Evolutionary conservation across 2,329 filamentous ascomycete species (phyloP), one percentile per base, ranked within the genome.

Genomic region (Zarea fungicola): DNA sequence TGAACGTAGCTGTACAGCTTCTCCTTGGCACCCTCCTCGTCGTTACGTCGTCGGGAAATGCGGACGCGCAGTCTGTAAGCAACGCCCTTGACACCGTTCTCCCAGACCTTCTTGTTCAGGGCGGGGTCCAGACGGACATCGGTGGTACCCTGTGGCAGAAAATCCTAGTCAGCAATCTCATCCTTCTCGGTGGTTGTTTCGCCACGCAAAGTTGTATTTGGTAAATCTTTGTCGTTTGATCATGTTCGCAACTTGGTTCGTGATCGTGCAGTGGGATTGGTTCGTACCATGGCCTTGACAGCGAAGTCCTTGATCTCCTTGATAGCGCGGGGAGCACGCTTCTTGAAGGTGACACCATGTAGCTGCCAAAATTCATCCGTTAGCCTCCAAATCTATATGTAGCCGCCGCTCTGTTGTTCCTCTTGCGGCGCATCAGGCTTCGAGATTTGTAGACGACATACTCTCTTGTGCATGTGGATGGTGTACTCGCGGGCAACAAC

Each of bases 31-130:
- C 89, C 89, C 80, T 99, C 93, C 83, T 97, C 93, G 75, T 99
- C 93, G 80, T 99, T 99, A 84, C 93, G 89, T 85, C 95, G 95
- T 77, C 93, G 89, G 71, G 90, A 96, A 78, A 99, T 96, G 78
- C 95, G 90, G 70, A 99, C 85, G 68, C 93, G 92, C 65, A 99
- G 82, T 76, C 95, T 87, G 87, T 86, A 97, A 63, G 92, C 89
- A 62, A 96, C 91, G 69, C 93, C 95, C 88, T 97, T 99, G 81
- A 99, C 85, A 75, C 93, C 93, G 70, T 86, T 81, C 79, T 99
- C 93, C 93, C 93, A 99, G 73, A 99, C 92, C 84, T 99, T 97
- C 89, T 99, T 99, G 87, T 99, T 99, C 69, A 99, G 80, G 79
- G 93, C 87, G 69, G 93, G 93, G 83, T 99, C 93, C 70, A 99